A percentile compares a stretch with the other conserved stretches of the same genome.
phyloP scores from a whole-genome alignment of 495 filamentous ascomycete species.

The Trichoderma reesei region DNA sequence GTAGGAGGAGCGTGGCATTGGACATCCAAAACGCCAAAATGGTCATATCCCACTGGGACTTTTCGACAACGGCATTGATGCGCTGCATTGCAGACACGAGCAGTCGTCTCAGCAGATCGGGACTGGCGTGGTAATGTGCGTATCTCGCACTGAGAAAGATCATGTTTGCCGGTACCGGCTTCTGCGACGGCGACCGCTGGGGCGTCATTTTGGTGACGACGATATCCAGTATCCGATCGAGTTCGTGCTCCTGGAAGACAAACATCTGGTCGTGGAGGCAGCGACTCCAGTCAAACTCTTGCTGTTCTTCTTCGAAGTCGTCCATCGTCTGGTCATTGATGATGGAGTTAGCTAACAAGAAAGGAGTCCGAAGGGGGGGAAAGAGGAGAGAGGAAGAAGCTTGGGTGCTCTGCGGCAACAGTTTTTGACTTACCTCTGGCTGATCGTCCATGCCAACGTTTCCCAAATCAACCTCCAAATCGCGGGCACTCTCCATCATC shows the following conservation, averaged over 20 bases:
- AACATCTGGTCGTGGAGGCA: slow-evolving; percentile 99
- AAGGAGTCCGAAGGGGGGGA: neutral
- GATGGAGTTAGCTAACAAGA: slow-evolving; percentile 11
- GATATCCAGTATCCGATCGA: slow-evolving; percentile 84
- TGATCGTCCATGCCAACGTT: slow-evolving; percentile 95
- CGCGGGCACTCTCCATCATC: slow-evolving; percentile 99
- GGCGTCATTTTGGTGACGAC: slow-evolving; percentile 98
- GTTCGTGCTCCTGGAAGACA: slow-evolving; percentile 91
- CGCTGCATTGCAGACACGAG: slow-evolving; percentile 85
- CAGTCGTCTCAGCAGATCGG: slow-evolving; percentile 69
- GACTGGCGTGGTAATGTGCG: slow-evolving; percentile 90
- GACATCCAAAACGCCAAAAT: slow-evolving; percentile 98
- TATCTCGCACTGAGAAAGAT: slow-evolving; percentile 93
- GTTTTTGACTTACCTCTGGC: slow-evolving; percentile 49
- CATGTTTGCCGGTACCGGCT: slow-evolving; percentile 94
- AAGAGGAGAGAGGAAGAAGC: neutral
- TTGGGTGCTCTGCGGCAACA: neutral
- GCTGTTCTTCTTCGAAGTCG: slow-evolving; percentile 77
- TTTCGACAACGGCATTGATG: slow-evolving; percentile 91
- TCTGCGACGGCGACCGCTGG: slow-evolving; percentile 88
- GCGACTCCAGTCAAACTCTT: slow-evolving; percentile 95
- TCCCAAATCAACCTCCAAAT: slow-evolving; percentile 92
- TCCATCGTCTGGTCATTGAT: slow-evolving; percentile 53
- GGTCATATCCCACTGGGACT: slow-evolving; percentile 98
- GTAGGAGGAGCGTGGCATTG: slow-evolving; percentile 86